Percentiles rank a stretch among this genome's conserved stretches.
Conservation (phyloP, 306 rosid genomes). For the Trifolium fragiferum region DNA sequence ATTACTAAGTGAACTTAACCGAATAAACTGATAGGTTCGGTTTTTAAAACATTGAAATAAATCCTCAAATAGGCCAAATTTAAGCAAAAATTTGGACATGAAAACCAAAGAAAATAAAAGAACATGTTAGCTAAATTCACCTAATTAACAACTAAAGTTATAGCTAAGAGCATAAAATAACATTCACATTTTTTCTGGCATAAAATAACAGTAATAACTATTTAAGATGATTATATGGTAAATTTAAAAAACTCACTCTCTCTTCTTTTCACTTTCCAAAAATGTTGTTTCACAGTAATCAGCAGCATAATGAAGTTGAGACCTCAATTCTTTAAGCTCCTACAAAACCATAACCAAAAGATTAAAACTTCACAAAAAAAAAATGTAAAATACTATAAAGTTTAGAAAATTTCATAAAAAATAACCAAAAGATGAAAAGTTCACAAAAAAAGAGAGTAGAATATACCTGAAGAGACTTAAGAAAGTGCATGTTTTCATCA, state of each 20-base stretch:
- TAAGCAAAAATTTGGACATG: not conserved
- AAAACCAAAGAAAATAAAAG: not conserved
- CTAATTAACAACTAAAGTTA: not conserved
- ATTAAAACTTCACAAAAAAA: not conserved
- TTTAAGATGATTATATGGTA: not conserved
- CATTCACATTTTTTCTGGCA: not conserved
- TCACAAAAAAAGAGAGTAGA: not conserved
- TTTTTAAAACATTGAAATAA: too few relatives aligned
- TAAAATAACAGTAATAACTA: too few relatives aligned
- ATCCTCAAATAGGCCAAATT: not conserved
- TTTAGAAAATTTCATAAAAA: too few relatives aligned
- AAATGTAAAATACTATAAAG: not conserved
- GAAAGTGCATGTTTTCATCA: slow-evolving; percentile 54
- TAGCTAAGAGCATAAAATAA: not conserved
- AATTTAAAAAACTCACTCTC: slow-evolving; percentile 58
- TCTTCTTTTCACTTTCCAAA: slow-evolving; percentile 67
- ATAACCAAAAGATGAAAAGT: not conserved
- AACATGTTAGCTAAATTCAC: not conserved
- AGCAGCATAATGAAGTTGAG: slow-evolving; percentile 91
- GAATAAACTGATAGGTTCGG: not conserved
- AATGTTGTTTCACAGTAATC: slow-evolving; percentile 82
- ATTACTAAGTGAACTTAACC: not conserved
- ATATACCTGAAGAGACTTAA: slow-evolving; percentile 73
- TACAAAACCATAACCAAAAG: slow-evolving; percentile 35
- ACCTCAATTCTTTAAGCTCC: slow-evolving; percentile 74